Conservation (phyloP, 306 rosid genomes). For the Cajanus cajan region DNA sequence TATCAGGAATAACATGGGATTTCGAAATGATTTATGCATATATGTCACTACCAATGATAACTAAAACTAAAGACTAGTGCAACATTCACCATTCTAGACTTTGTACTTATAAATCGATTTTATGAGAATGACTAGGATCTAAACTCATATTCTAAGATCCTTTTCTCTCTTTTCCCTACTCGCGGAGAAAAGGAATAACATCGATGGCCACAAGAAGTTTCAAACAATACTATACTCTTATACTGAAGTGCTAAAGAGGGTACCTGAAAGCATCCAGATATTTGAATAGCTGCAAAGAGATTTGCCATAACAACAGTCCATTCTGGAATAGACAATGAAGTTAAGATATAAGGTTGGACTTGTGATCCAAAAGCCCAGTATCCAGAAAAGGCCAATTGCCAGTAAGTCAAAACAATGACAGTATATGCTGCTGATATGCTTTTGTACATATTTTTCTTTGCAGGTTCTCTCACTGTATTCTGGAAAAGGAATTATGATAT, state of each 20-base stretch:
- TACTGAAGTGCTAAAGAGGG: not conserved
- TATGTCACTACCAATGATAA: not conserved
- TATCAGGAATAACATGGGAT: not conserved
- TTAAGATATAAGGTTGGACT: conserved; percentile 65
- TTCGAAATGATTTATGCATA: not conserved
- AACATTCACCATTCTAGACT: not conserved
- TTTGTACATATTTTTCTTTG: conserved; percentile 66
- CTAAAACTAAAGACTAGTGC: not conserved
- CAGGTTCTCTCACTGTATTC: conserved; percentile 73
- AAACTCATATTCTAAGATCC: not conserved
- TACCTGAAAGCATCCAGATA: conserved; percentile 82
- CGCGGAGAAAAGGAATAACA: not conserved
- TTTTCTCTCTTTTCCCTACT: not conserved
- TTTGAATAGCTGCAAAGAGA: conserved; percentile 72
- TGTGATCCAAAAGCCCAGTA: conserved; percentile 81
- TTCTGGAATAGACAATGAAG: conserved; percentile 58
- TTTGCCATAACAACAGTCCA: conserved; percentile 81
- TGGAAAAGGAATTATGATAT: conserved; percentile 26
- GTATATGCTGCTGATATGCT: conserved; percentile 68
- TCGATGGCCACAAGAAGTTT: not conserved
- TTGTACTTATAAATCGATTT: too few relatives aligned
- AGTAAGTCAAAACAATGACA: conserved; percentile 59
- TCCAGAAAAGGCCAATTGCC: conserved; percentile 65
- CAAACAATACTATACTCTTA: not conserved
- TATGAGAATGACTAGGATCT: too few relatives aligned